Percentiles rank a stretch among this genome's conserved stretches.
Conservation (phyloP, 768 basidiomycete genomes). For the Phanerodontia chrysosporium region DNA sequence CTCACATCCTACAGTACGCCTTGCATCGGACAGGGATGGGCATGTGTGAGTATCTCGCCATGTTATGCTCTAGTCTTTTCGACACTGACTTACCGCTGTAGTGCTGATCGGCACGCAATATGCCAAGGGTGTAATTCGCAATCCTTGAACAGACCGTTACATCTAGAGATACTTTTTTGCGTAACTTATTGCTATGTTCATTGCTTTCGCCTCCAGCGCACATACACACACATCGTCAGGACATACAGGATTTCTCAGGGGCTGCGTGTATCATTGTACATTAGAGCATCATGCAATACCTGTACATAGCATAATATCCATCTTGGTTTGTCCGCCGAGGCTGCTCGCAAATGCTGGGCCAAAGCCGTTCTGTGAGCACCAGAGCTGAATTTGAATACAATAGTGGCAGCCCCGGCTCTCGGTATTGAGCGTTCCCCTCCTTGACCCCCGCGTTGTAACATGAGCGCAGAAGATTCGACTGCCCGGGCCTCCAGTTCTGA, state of each 20-base stretch:
- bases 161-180: background rate
- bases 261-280: constrained; percentile 1
- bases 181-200: constrained; percentile 7
- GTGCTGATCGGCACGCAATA: background rate
- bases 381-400: background rate
- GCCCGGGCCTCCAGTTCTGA: constrained; percentile 2
- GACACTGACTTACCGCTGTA: background rate
- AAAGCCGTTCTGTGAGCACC: background rate
- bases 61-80: background rate
- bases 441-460: constrained; percentile 7
- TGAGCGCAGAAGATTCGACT: constrained; percentile 2
- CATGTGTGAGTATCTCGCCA: constrained; percentile 14
- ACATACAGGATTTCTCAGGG: background rate
- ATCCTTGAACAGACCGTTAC: background rate
- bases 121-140: background rate
- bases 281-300: background rate
- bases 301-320: background rate
- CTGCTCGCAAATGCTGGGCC: background rate
- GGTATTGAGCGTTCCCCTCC: constrained; percentile 6
- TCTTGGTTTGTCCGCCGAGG: background rate
- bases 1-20: constrained; percentile 12
- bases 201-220: background rate
- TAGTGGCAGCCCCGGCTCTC: background rate
- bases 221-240: background rate
- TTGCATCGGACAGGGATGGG: constrained; percentile 24